These are phyloP conservation scores for Fonsecaea nubica DNA, from an alignment of 2,329 filamentous ascomycete genomes.

Conservation along the genomic window DNA sequence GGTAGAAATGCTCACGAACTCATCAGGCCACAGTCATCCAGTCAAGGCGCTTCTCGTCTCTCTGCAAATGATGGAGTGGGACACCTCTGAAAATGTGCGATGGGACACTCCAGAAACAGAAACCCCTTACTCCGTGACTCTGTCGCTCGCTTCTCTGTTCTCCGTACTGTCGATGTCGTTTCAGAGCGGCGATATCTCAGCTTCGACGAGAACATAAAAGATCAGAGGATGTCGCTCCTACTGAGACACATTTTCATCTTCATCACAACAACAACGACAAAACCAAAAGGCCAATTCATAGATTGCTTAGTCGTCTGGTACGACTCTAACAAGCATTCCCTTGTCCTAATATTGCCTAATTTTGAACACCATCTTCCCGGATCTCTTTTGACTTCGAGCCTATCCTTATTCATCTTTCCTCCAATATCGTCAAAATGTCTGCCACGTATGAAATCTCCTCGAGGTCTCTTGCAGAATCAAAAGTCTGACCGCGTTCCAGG, in stretches of 20 bases:
- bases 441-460: slow-evolving; percentile 31
- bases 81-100: neutral
- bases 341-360: neutral
- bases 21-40: neutral
- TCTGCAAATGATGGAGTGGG: neutral
- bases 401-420: neutral
- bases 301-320: neutral
- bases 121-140: neutral
- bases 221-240: neutral
- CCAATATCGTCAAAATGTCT: slow-evolving; percentile 42
- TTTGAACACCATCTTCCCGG: neutral
- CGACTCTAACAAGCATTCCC: neutral
- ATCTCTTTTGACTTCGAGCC: neutral
- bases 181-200: neutral
- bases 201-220: neutral
- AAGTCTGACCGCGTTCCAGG: slow-evolving; percentile 3
- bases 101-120: neutral
- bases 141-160: neutral
- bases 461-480: neutral
- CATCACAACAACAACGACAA: neutral
- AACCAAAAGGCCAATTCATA: neutral
- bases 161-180: neutral
- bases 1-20: neutral
- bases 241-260: neutral
- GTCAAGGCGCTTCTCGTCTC: neutral